Base-by-base conservation (phyloP, 805 yeast species). In the Lipomyces sp. region DNA sequence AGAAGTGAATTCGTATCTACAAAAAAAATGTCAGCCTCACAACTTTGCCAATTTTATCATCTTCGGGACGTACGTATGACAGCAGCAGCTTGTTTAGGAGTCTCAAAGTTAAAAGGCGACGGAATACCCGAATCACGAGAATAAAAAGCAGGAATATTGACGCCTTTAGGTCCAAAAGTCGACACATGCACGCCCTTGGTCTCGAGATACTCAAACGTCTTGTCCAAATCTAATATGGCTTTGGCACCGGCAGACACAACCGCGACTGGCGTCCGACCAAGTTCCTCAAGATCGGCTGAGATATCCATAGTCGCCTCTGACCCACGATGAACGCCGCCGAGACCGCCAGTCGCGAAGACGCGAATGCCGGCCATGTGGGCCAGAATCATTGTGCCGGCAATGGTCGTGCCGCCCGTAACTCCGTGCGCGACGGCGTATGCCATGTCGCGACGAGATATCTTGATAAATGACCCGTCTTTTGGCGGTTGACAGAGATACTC, bases 231-330 rank as follows among this genome's bases (percentile, higher is more conserved):
- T 64, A 92, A 79, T 61, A 92, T 91, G 50, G 92, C 86, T 75
- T 92, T 92, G 1, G 97, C 97, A 0, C 97, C 97, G 6, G 96
- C 87, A 75, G 97, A 92, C 8, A 92, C 93, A n/a, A 92, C 97
- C 0, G 92, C 87, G 1, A 92, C 92, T 0, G 93, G 90, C 0
- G 97, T 92, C 64, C 87, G 82, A 1, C 92, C 88, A 62, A 92
- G 80, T 74, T 92, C 97, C 59, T 91, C 93, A 69, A 92, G 82
- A 77, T 92, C 97, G 1, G 97, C 96, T 72, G 93, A 87, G 32
- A 92, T 81, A 76, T 92, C 97, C 87, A 90, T 84, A 1, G 92
- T 86, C 35, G 78, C 70, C 63, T 89, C 89, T 29, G 90, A 94
- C 6, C 89, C 90, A 64, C 90, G 83, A 73, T 92, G 96, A 10